Evolutionary conservation across 1,284 basidiomycete species (phyloP).

Genomic region (Ustilago hordei): DNA sequence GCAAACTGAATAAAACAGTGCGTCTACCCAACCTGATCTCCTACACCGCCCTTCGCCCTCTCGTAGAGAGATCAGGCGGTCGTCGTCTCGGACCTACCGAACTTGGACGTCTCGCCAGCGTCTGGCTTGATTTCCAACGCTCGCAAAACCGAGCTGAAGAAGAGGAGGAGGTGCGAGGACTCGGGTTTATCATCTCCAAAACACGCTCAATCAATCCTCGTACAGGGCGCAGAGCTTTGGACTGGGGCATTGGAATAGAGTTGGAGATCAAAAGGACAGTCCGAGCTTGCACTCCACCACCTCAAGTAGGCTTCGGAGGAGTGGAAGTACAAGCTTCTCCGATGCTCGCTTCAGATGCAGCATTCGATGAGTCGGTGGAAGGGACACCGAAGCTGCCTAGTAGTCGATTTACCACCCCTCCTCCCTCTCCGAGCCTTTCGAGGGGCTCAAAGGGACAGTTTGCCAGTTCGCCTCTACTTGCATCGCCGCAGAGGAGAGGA

Average conservation of each 20-base stretch:
- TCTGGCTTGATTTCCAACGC: constrained; percentile 55
- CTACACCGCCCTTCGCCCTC: constrained; percentile 54
- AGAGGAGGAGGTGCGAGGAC: constrained; percentile 41
- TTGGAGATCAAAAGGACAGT: constrained; percentile 44
- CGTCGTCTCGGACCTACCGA: constrained; percentile 52
- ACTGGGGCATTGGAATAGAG: constrained; percentile 63
- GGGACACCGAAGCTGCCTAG: constrained; percentile 42
- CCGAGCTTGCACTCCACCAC: constrained; percentile 30
- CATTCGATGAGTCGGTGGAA: constrained; percentile 28
- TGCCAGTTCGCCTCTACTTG: constrained; percentile 16
- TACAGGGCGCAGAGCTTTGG: constrained; percentile 42
- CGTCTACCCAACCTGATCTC: constrained; percentile 61
- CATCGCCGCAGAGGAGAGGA: constrained; percentile 16
- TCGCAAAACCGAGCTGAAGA: neutral
- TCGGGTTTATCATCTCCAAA: constrained; percentile 57
- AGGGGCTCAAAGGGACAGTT: neutral
- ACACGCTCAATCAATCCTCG: constrained; percentile 51
- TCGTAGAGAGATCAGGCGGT: constrained; percentile 61
- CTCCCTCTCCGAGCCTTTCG: constrained; percentile 8
- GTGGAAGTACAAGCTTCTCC: constrained; percentile 27
- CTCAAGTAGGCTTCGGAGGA: constrained; percentile 48
- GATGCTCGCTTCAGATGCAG: constrained; percentile 3
- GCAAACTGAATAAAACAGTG: constrained; percentile 31
- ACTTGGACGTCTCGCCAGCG: constrained; percentile 51
- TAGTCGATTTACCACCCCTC: constrained; percentile 20